phyloP scores from a whole-genome alignment of 495 filamentous ascomycete genomes.

The Podospora didyma region DNA sequence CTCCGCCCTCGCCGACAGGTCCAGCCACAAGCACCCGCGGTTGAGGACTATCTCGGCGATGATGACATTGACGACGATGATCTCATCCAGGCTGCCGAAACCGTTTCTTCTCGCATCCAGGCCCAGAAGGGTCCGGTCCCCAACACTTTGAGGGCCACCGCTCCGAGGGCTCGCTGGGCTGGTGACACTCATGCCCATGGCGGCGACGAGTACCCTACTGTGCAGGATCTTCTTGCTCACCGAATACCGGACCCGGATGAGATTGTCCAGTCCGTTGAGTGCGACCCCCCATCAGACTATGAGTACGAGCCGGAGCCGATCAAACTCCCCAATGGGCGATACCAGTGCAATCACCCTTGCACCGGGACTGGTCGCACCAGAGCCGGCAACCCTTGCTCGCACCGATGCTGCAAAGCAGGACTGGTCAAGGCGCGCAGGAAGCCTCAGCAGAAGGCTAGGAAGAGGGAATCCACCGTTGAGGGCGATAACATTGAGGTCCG shows the following conservation, averaged over 20 bases:
- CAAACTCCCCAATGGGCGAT: conserved; percentile 76
- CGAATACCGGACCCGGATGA: too few species aligned
- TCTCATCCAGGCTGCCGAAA: conserved; percentile 21
- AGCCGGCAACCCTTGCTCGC: conserved; percentile 46
- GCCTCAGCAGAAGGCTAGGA: conserved; percentile 26
- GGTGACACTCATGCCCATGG: too few species aligned
- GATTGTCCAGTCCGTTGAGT: too few species aligned
- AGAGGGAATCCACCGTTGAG: conserved; percentile 6
- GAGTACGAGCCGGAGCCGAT: conserved; percentile 37
- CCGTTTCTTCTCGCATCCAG: too few species aligned
- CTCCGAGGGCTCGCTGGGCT: too few species aligned
- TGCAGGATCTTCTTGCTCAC: conserved; percentile 30
- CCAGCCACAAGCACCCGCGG: too few species aligned
- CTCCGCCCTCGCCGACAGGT: too few species aligned
- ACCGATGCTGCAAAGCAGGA: conserved; percentile 86
- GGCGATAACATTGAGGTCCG: neutral
- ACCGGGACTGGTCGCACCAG: conserved; percentile 65
- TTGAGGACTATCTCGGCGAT: conserved; percentile 18
- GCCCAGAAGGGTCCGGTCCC: too few species aligned
- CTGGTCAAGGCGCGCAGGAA: conserved; percentile 69
- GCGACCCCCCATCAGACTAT: too few species aligned
- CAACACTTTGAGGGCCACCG: too few species aligned
- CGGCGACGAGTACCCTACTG: conserved; percentile 24
- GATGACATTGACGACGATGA: conserved; percentile 21
- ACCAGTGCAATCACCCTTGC: conserved; percentile 80